Base-by-base conservation (phyloP, 202 grass and related monocot species). In the Digitaria exilis region DNA sequence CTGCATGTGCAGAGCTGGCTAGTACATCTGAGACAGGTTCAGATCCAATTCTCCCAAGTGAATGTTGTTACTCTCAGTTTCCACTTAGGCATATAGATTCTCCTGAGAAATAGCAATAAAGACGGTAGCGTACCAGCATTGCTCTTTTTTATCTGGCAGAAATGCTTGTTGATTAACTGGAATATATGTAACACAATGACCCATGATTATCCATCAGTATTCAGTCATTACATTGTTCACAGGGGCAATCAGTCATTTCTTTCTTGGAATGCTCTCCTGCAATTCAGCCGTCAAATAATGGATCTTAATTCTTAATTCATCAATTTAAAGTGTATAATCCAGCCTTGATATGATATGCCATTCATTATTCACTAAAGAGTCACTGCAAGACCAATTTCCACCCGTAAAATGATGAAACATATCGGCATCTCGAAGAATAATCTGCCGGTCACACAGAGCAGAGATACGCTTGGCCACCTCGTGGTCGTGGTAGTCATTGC, bases 401-500 rank as follows among this genome's bases (percentile, higher is more conserved):
- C 92, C 75, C 4, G 46, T 80, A 78, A 97, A 90, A 89, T 90
- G 89, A 77, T 97, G 91, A 87, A 94, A 97, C 75, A 83, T 67
- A 67, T 88, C 80, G 0, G 79, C 83, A 52, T 94, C 94, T 24
- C 91, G n/a, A n/a, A n/a, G n/a, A n/a, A n/a, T n/a, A n/a, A n/a
- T n/a, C n/a, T n/a, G n/a, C n/a, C n/a, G n/a, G 78, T 61, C 80
- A 24, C 85, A 87, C 25, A 92, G 16, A 4, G 71, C 57, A 7
- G 91, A 94, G 19, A 93, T 55, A 12, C 90, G 84, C 78, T 94
- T 94, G 18, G 88, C 89, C 69, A 88, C 79, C 62, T 73, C 87
- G 52, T 97, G 94, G 52, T 92, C n/a, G n/a, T n/a, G n/a, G n/a
- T n/a, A 94, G 77, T 97, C 94, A 26, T 85, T 92, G 84, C 92